Evolutionary conservation across 208 protist species (phyloP), one percentile per base, ranked within the genome.

Genomic region (Trypanosomatidae sp.): DNA sequence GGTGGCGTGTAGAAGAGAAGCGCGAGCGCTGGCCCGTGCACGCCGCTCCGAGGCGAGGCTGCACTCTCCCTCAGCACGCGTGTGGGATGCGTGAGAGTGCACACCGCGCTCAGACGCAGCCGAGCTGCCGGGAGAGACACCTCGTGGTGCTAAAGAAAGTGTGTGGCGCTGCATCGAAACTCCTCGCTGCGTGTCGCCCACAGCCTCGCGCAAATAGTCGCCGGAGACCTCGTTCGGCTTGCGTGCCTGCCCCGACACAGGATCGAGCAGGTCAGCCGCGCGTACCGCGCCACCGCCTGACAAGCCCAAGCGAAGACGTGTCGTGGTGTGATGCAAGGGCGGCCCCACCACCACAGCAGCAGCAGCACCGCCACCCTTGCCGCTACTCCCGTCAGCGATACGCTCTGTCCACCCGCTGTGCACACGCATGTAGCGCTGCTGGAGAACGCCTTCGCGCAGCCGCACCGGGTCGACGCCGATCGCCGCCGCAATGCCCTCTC

Each of bases 221-320:
- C 53, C 53, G 0, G 71, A 65, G 5, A 82, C 68, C 68, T 76
- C 77, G 17, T 71, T 82, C 17, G 71, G 71, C 55, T 77, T 76
- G 7, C 73, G 59, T 8, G 53, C 9, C 47, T 69, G 70, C 0
- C 76, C 76, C 7, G 76, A 76, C 10, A 66, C 17, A 5, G 53
- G 70, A 43, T 80, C 76, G 44, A 47, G 69, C 59, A 80, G 66
- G 19, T 62, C 76, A 44, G 22, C 1, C 6, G 53, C 33, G 1
- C 59, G 68, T 22, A 44, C 41, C n/a, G 7, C 43, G n/a, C n/a
- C n/a, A n/a, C n/a, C n/a, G n/a, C n/a, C n/a, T n/a, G n/a, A n/a
- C n/a, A n/a, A n/a, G 5, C 64, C 65, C 17, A 28, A 56, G 2
- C 39, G 76, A 56, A 73, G 60, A 3, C 67, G 70, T 19, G 71